phyloP scores from a whole-genome alignment of 306 rosid genomes.

The Styphnolobium japonicum region DNA sequence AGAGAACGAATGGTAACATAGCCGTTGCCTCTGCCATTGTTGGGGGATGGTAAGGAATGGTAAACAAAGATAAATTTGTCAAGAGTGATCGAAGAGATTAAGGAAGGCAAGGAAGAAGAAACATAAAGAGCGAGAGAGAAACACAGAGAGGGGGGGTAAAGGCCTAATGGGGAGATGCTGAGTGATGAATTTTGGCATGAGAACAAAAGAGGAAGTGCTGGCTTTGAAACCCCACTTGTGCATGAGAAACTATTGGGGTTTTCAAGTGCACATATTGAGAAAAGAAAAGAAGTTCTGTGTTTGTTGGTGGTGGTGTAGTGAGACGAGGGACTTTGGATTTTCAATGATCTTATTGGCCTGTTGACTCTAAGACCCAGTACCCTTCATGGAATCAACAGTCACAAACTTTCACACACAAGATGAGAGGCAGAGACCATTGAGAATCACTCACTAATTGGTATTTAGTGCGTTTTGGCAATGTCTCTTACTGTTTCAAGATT shows the following conservation, averaged over 20 bases:
- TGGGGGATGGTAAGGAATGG: not conserved
- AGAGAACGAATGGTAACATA: conserved; percentile 19
- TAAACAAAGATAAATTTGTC: not conserved
- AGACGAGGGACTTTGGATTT: not conserved
- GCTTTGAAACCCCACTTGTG: conserved; percentile 74
- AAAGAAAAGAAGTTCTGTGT: conserved; percentile 10
- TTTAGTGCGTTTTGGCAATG: not conserved
- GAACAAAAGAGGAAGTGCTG: conserved; percentile 81
- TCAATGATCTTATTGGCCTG: not conserved
- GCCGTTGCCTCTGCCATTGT: conserved; percentile 38
- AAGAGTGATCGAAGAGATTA: conserved; percentile 12
- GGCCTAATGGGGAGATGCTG: conserved; percentile 53
- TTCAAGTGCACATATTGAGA: conserved; percentile 21
- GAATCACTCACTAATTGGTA: not conserved
- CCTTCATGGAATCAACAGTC: not conserved
- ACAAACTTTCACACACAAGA: not conserved
- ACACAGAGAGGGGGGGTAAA: no score
- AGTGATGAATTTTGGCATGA: conserved; percentile 67
- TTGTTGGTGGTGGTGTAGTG: not conserved
- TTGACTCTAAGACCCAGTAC: not conserved
- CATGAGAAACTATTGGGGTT: conserved; percentile 86
- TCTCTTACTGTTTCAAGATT: not conserved
- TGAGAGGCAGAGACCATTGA: not conserved
- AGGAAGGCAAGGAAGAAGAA: conserved; percentile 23
- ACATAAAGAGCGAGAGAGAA: not conserved